A percentile compares a stretch with the other conserved stretches of the same genome.
phyloP scores from a whole-genome alignment of 108 stramenopile genomes.

The Fragilariopsis cylindrus region DNA sequence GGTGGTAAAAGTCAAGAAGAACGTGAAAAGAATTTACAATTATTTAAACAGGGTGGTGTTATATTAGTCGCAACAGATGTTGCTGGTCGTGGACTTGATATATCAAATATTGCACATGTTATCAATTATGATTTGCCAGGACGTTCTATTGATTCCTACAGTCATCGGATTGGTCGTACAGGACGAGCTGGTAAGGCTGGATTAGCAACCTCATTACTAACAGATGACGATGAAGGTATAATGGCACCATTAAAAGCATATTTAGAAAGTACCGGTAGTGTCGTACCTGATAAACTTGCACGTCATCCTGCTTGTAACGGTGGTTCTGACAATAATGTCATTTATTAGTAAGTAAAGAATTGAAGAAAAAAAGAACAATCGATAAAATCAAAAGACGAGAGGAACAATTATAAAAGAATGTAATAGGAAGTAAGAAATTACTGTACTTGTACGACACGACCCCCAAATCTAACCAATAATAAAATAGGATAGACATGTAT shows the following conservation, averaged over 20 bases:
- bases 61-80: constrained; percentile 95
- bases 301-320: constrained; percentile 66
- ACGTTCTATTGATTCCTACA: constrained; percentile 93
- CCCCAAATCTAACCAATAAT: too few species aligned
- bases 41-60: constrained; percentile 79
- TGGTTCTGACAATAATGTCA: neutral
- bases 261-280: constrained; percentile 75
- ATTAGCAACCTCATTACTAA: constrained; percentile 91
- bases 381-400: too few species aligned
- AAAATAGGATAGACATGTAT: too few species aligned
- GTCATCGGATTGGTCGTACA: constrained; percentile 97
- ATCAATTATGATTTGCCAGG: constrained; percentile 96
- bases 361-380: too few species aligned
- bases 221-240: constrained; percentile 91
- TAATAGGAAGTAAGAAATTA: too few species aligned
- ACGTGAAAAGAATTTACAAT: constrained; percentile 90
- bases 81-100: constrained; percentile 96
- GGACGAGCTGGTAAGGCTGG: constrained; percentile 97
- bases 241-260: constrained; percentile 84
- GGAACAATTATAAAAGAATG: too few species aligned
- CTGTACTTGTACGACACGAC: too few species aligned
- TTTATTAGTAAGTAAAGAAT: neutral
- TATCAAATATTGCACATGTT: constrained; percentile 93
- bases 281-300: constrained; percentile 76
- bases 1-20: constrained; percentile 98